phyloP scores from a whole-genome alignment of 164 flowering plant genomes.

The Pachysandra terminalis region DNA sequence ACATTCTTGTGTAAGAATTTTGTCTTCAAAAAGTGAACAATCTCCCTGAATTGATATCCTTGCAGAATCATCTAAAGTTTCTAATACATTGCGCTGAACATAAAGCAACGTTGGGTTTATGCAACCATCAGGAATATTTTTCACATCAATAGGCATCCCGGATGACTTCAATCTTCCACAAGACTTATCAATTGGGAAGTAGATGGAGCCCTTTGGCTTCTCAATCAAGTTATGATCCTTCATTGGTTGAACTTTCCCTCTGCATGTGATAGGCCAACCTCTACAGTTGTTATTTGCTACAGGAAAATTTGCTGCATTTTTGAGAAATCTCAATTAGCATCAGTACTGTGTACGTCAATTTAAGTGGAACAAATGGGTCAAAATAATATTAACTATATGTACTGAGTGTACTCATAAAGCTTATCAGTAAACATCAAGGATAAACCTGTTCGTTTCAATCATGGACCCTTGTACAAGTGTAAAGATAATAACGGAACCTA shows the following conservation, averaged over 20 bases:
- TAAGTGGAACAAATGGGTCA: too few relatives aligned
- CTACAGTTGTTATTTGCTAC: conserved; percentile 5
- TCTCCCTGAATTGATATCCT: conserved; percentile 14
- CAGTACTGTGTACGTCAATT: too few relatives aligned
- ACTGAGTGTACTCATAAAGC: too few relatives aligned
- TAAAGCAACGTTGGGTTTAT: conserved; percentile 16
- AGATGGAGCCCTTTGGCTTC: conserved; percentile 11
- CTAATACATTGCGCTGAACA: conserved; percentile 15
- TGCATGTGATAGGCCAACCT: conserved; percentile 22
- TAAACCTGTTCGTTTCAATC: too few relatives aligned
- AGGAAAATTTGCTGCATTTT: background rate
- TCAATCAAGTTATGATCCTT: conserved; percentile 19
- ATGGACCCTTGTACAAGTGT: too few relatives aligned
- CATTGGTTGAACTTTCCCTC: conserved; percentile 12
- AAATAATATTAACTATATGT: too few relatives aligned
- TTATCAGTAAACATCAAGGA: too few relatives aligned
- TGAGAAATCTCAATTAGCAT: too few relatives aligned
- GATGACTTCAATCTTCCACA: conserved; percentile 17
- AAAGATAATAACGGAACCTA: too few relatives aligned
- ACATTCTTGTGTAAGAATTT: conserved; percentile 20
- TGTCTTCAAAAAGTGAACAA: conserved; percentile 21
- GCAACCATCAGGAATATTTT: conserved; percentile 9
- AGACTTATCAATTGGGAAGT: conserved; percentile 17
- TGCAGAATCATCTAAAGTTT: conserved; percentile 23
- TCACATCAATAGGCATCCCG: conserved; percentile 20